These are phyloP conservation scores for Athelia psychrophila DNA, from an alignment of 1,284 basidiomycete genomes.

Conservation along the genomic window DNA sequence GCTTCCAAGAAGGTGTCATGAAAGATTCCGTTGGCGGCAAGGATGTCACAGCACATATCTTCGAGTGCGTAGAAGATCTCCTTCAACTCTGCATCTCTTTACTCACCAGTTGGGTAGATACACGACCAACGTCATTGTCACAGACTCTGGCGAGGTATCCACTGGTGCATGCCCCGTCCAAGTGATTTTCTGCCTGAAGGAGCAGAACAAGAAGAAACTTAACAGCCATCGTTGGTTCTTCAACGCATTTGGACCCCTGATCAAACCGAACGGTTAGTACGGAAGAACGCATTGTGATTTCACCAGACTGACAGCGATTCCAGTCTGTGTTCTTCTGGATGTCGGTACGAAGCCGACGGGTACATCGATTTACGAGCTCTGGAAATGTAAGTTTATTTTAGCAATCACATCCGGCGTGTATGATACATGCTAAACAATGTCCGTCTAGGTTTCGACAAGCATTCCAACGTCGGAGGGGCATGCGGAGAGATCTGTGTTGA, in stretches of 20 bases:
- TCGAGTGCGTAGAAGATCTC: conserved; percentile 57
- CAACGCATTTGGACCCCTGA: conserved; percentile 89
- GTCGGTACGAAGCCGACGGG: conserved; percentile 94
- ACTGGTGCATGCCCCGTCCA: conserved; percentile 86
- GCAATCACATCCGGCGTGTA: not conserved
- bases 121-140: conserved; percentile 78
- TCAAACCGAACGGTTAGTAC: conserved; percentile 79
- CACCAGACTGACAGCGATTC: conserved; percentile 4
- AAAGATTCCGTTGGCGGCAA: conserved; percentile 92
- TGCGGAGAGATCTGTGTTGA: conserved; percentile 94
- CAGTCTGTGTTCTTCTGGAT: conserved; percentile 82
- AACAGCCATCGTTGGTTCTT: conserved; percentile 97
- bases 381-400: conserved; percentile 65
- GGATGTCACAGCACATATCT: conserved; percentile 92
- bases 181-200: conserved; percentile 91
- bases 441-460: conserved; percentile 80
- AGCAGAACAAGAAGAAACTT: conserved; percentile 94
- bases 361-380: conserved; percentile 93
- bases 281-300: not conserved
- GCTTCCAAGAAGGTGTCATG: conserved; percentile 94
- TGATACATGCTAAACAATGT: conserved; percentile 4
- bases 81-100: conserved; percentile 4
- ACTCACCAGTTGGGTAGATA: conserved; percentile 45
- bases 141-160: conserved; percentile 84
- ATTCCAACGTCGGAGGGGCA: conserved; percentile 89